phyloP scores from a whole-genome alignment of 371 early-diverging fungal species.

The Phascolomyces articulosus region DNA sequence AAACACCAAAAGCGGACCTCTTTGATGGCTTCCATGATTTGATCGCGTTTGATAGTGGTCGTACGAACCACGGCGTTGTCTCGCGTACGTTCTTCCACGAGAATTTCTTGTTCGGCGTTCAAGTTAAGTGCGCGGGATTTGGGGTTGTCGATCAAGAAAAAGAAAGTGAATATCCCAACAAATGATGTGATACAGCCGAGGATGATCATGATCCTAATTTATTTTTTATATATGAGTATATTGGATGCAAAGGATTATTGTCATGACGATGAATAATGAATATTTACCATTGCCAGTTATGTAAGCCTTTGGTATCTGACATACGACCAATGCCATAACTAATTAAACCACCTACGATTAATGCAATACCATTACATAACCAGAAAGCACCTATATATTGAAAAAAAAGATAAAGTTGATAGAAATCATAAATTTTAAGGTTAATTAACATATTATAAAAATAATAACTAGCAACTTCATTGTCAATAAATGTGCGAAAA shows the following conservation, averaged over 20 bases:
- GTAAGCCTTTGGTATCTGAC: conserved; percentile 33
- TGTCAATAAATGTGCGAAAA: too few species aligned
- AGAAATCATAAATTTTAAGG: too few species aligned
- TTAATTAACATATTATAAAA: background rate
- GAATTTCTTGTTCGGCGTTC: conserved; percentile 39
- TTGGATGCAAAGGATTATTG: background rate
- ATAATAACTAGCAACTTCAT: too few species aligned
- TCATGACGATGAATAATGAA: too few species aligned
- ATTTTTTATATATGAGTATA: background rate
- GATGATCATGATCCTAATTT: conserved; percentile 45
- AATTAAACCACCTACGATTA: conserved; percentile 62
- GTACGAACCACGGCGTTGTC: conserved; percentile 43
- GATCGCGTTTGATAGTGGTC: conserved; percentile 31
- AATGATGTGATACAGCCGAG: conserved; percentile 28
- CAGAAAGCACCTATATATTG: conserved; percentile 30
- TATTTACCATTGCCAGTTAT: conserved; percentile 67
- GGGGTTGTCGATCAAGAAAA: conserved; percentile 41
- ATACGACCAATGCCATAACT: conserved; percentile 63
- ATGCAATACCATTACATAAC: conserved; percentile 52
- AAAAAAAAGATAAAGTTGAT: background rate
- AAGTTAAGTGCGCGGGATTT: conserved; percentile 26
- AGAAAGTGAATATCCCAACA: conserved; percentile 29
- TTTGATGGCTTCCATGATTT: conserved; percentile 39
- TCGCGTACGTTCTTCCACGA: conserved; percentile 39
- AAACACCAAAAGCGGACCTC: conserved; percentile 40